Evolutionary conservation across 768 basidiomycete species (phyloP).

Genomic region (Phlegmacium glaucopus): DNA sequence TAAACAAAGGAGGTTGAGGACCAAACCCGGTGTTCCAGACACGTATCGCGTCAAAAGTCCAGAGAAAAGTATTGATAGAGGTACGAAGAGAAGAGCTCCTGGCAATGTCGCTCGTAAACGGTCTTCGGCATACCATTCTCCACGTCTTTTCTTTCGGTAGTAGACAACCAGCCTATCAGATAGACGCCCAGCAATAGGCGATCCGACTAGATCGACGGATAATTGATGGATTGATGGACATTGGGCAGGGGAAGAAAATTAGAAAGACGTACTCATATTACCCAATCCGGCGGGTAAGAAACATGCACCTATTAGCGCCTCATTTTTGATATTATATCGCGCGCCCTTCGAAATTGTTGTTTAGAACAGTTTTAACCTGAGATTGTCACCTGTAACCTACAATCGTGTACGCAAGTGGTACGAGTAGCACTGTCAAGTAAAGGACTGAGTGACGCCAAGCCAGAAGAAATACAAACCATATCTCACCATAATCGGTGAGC

Average conservation of each 20-base stretch:
- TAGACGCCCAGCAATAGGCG: constrained; percentile 23
- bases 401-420: constrained; percentile 66
- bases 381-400: constrained; percentile 34
- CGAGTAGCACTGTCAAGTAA: constrained; percentile 40
- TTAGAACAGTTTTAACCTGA: too few species aligned
- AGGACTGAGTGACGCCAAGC: constrained; percentile 8
- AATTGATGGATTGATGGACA: background rate
- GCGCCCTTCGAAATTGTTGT: constrained; percentile 52
- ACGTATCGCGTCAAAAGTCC: constrained; percentile 49
- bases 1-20: constrained; percentile 46
- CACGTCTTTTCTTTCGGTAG: constrained; percentile 43
- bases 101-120: constrained; percentile 48
- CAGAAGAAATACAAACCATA: background rate
- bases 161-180: constrained; percentile 49
- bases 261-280: constrained; percentile 44
- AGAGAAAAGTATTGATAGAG: constrained; percentile 42
- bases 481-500: constrained; percentile 37
- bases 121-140: constrained; percentile 63
- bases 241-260: background rate
- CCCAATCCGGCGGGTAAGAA: constrained; percentile 61
- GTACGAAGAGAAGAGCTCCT: constrained; percentile 45
- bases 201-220: constrained; percentile 9
- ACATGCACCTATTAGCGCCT: constrained; percentile 55
- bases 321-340: constrained; percentile 52
- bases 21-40: constrained; percentile 41